Conservation (phyloP, 371 early-diverging fungal species). For the Mucor velutinosus region DNA sequence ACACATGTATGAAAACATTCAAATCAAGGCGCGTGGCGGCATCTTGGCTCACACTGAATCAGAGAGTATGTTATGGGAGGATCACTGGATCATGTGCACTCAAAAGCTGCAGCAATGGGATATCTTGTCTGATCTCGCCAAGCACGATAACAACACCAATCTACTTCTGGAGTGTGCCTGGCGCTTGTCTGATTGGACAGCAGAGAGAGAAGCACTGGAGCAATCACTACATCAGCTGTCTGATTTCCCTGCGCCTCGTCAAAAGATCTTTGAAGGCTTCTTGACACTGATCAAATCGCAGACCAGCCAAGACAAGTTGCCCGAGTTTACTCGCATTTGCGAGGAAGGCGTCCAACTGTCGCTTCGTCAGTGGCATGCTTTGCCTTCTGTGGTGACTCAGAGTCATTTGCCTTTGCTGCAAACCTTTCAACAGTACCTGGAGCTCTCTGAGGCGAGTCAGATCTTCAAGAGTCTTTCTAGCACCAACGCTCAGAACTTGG, state of each 20-base stretch:
- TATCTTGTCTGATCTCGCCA: conserved; percentile 89
- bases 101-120: conserved; percentile 99
- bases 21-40: conserved; percentile 88
- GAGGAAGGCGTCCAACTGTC: conserved; percentile 89
- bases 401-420: conserved; percentile 89
- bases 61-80: conserved; percentile 98
- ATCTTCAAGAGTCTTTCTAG: conserved; percentile 81
- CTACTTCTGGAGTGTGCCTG: conserved; percentile 89
- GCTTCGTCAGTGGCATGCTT: conserved; percentile 82
- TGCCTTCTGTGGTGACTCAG: conserved; percentile 83
- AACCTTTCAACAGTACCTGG: conserved; percentile 94
- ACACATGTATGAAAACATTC: conserved; percentile 91
- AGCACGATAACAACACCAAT: conserved; percentile 85
- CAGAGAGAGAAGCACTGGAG: conserved; percentile 75
- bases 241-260: conserved; percentile 67
- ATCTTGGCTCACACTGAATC: conserved; percentile 92
- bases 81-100: conserved; percentile 94
- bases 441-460: conserved; percentile 89
- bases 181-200: conserved; percentile 90
- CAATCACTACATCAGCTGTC: conserved; percentile 60
- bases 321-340: conserved; percentile 80
- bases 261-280: conserved; percentile 88
- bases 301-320: conserved; percentile 62
- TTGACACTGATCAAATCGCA: conserved; percentile 71
- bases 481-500: conserved; percentile 82